A percentile compares a stretch with the other conserved stretches of the same genome.
Evolutionary conservation across 2,329 filamentous ascomycete species (phyloP).

Genomic region (Ophiognomonia clavigignenti-juglandacearum): DNA sequence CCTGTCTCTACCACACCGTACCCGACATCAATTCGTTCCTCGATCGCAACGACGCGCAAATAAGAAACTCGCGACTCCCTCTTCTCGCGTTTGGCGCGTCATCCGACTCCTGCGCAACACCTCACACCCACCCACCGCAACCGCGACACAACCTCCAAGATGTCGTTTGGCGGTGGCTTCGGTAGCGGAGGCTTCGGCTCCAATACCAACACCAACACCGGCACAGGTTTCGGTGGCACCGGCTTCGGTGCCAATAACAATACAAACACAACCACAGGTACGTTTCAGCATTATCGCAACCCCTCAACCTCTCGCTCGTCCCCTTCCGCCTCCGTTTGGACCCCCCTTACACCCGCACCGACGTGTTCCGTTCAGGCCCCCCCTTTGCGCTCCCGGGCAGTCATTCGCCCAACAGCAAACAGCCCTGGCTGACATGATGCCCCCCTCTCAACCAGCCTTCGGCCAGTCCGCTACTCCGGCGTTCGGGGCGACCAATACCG

Average conservation of each 20-base stretch:
- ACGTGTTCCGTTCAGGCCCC: no score
- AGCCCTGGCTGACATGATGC: conserved; percentile 16
- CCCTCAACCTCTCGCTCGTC: no score
- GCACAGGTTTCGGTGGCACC: conserved; percentile 53
- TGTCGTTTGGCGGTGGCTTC: conserved; percentile 50
- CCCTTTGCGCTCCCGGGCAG: conserved; percentile 17
- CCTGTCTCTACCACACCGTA: background rate
- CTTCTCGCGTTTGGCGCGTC: conserved; percentile 27
- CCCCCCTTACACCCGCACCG: no score
- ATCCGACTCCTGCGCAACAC: conserved; percentile 14
- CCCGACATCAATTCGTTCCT: conserved; percentile 1
- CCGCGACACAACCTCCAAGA: conserved; percentile 28
- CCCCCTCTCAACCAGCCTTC: conserved; percentile 29
- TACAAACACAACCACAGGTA: conserved; percentile 45
- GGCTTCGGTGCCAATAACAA: conserved; percentile 46
- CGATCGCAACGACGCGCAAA: conserved; percentile 8
- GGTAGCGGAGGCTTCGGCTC: conserved; percentile 57
- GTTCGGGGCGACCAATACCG: conserved; percentile 31
- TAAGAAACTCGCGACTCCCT: background rate
- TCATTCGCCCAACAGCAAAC: conserved; percentile 17
- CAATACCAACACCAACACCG: conserved; percentile 31
- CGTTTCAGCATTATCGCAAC: no score
- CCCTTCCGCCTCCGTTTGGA: conserved; percentile 13
- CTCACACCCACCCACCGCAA: conserved; percentile 3
- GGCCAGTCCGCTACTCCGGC: conserved; percentile 27